phyloP scores from a whole-genome alignment of 257 asterid genomes.

The Primulina eburnea region DNA sequence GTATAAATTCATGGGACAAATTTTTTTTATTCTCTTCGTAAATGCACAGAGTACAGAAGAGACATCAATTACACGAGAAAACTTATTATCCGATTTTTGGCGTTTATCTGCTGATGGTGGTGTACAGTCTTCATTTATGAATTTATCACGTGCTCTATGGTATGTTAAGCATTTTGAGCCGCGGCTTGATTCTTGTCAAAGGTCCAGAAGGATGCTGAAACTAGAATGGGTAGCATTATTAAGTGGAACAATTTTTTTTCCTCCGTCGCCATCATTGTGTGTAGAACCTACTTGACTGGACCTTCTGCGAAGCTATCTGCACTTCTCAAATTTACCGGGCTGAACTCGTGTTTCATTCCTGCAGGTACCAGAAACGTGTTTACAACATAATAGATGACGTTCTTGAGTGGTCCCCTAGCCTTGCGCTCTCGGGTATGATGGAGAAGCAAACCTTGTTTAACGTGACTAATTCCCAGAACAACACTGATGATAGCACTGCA shows the following conservation, averaged over 20 bases:
- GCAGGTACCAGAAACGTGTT: constrained; percentile 95
- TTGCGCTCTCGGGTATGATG: constrained; percentile 95
- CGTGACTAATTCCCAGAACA: constrained; percentile 44
- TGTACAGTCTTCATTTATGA: neutral
- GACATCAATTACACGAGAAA: neutral
- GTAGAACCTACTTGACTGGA: neutral
- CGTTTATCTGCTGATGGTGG: neutral
- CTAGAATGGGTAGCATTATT: neutral
- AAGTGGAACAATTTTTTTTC: neutral
- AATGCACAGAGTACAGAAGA: neutral
- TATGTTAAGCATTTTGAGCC: neutral
- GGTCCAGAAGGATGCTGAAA: neutral
- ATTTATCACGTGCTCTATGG: neutral
- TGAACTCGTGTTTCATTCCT: constrained; percentile 9
- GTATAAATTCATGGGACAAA: neutral
- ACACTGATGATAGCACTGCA: constrained; percentile 44
- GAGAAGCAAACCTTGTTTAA: constrained; percentile 64
- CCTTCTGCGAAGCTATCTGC: neutral
- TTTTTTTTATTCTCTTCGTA: neutral
- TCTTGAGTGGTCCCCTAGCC: constrained; percentile 94
- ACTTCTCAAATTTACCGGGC: neutral
- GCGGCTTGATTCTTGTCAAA: neutral
- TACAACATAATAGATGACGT: constrained; percentile 94
- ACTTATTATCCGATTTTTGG: neutral
- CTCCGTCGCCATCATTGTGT: neutral